These are phyloP conservation scores for Fusarium transvaalense DNA, from an alignment of 2,329 filamentous ascomycete genomes.

Conservation along the genomic window DNA sequence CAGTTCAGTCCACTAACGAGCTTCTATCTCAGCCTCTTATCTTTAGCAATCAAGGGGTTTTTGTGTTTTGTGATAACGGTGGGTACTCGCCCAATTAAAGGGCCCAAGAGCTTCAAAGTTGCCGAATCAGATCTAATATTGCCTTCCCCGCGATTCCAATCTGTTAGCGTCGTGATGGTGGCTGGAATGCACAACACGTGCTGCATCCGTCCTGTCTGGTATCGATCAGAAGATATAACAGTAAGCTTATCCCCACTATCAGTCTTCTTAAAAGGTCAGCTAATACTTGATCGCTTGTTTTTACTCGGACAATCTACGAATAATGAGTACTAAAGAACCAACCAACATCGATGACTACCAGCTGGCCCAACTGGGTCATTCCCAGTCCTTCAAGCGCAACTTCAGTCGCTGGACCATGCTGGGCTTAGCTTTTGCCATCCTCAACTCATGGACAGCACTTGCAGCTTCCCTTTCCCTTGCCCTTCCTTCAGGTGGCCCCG, in stretches of 20 bases:
- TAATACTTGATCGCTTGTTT: no score
- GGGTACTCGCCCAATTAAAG: not conserved
- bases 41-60: slow-evolving; percentile 1
- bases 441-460: slow-evolving; percentile 62
- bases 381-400: slow-evolving; percentile 38
- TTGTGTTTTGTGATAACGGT: slow-evolving; percentile 9
- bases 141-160: slow-evolving; percentile 7
- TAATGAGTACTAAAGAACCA: slow-evolving; percentile 21
- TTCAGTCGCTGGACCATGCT: slow-evolving; percentile 54
- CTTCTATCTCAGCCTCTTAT: not conserved
- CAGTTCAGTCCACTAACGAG: slow-evolving; percentile 1
- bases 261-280: no score
- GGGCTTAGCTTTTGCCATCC: slow-evolving; percentile 60
- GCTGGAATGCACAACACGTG: not conserved
- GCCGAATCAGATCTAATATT: not conserved
- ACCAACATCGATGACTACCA: slow-evolving; percentile 37
- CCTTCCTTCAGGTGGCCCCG: slow-evolving; percentile 72
- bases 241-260: not conserved
- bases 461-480: slow-evolving; percentile 60
- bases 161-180: slow-evolving; percentile 2
- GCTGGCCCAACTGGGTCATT: slow-evolving; percentile 39
- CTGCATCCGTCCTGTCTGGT: not conserved
- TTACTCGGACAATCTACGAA: no score
- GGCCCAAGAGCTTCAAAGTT: not conserved
- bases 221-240: not conserved